phyloP scores from a whole-genome alignment of 345 rosid genomes.

The Chamaenerion angustifolium region DNA sequence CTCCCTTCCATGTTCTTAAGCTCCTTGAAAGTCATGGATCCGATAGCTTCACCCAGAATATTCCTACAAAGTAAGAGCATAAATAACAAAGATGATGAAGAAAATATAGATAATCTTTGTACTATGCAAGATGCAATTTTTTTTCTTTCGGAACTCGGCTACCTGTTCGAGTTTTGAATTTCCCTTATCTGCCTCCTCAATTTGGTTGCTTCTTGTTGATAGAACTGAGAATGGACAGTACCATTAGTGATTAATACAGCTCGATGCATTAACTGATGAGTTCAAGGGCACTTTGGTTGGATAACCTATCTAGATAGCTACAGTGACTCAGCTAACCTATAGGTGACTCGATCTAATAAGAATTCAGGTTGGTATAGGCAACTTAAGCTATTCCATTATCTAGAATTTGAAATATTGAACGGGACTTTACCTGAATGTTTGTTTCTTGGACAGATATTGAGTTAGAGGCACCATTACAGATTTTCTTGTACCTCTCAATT shows the following conservation, averaged over 20 bases:
- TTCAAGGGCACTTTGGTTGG: too few species aligned
- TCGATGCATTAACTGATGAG: too few species aligned
- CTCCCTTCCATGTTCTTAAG: slow-evolving; percentile 64
- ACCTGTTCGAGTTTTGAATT: slow-evolving; percentile 69
- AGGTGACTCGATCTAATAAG: too few species aligned
- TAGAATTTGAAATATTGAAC: too few species aligned
- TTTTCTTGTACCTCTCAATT: slow-evolving; percentile 85
- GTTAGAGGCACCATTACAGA: slow-evolving; percentile 36
- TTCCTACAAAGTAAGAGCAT: slow-evolving; percentile 24
- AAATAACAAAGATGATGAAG: not conserved
- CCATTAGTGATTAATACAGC: not conserved
- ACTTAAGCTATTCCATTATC: too few species aligned
- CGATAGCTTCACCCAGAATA: slow-evolving; percentile 70
- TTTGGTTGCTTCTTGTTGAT: slow-evolving; percentile 84
- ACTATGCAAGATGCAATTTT: not conserved
- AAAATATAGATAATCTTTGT: not conserved
- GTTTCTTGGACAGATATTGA: slow-evolving; percentile 63
- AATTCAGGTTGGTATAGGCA: too few species aligned
- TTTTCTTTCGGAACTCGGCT: not conserved
- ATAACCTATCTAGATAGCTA: too few species aligned
- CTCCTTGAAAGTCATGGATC: slow-evolving; percentile 46
- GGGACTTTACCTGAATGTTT: slow-evolving; percentile 60
- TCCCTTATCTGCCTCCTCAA: slow-evolving; percentile 62
- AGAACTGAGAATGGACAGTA: slow-evolving; percentile 27
- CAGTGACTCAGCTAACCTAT: too few species aligned